These are phyloP conservation scores for Citrus maxima DNA, from an alignment of 345 rosid genomes.

Conservation along the genomic window DNA sequence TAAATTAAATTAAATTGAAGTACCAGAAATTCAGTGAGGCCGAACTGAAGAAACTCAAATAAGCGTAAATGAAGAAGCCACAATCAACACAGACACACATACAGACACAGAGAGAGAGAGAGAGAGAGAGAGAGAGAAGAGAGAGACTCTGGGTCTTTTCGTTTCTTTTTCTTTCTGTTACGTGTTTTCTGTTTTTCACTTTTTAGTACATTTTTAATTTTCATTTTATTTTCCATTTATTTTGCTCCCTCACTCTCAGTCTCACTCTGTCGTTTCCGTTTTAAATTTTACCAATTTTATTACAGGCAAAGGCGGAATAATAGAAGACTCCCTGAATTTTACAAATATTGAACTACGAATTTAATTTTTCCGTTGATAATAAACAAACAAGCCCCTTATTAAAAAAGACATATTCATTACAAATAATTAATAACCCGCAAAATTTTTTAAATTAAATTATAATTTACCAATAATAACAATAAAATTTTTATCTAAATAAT, in stretches of 20 bases:
- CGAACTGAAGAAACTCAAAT: neutral
- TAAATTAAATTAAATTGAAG: neutral
- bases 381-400: no score
- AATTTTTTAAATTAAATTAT: no score
- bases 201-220: no score
- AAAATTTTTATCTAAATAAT: no score
- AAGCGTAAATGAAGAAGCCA: neutral
- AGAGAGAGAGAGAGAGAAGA: neutral
- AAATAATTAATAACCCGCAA: no score
- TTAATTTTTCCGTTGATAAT: no score
- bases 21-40: neutral
- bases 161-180: constrained; percentile 10
- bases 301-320: neutral
- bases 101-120: no score
- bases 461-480: no score
- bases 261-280: neutral
- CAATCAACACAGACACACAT: neutral
- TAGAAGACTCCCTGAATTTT: neutral
- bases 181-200: neutral
- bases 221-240: neutral
- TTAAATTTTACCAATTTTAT: neutral
- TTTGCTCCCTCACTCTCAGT: neutral
- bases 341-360: no score
- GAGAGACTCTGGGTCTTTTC: constrained; percentile 17
- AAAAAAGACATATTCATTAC: no score